phyloP scores from a whole-genome alignment of 176 grass and related monocot species.

The Poa pratensis region DNA sequence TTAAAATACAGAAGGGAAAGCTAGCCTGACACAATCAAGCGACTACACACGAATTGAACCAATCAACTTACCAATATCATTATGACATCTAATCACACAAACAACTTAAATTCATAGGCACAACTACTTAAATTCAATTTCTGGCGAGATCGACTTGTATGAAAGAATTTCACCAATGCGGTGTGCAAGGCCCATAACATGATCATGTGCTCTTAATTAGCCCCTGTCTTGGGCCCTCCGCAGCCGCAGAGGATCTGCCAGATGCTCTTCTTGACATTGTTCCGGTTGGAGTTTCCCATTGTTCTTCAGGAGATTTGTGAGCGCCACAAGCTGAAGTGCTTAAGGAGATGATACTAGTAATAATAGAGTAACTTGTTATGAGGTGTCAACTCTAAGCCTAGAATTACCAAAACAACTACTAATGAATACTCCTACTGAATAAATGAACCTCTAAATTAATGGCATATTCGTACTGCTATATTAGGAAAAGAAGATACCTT shows the following conservation, averaged over 20 bases:
- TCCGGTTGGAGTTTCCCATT: conserved; percentile 36
- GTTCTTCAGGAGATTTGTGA: background rate
- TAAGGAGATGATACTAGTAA: conserved; percentile 9
- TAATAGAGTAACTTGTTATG: background rate
- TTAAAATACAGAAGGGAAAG: background rate
- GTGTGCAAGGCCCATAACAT: too few species aligned
- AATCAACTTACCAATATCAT: too few species aligned
- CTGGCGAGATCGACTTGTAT: background rate
- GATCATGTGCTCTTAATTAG: background rate
- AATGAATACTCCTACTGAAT: background rate
- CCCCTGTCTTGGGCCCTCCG: conserved; percentile 10
- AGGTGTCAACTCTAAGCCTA: background rate
- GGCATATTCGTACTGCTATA: background rate
- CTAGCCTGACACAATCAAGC: background rate
- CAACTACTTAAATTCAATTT: too few species aligned
- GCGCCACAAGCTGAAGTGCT: background rate
- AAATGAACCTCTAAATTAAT: background rate
- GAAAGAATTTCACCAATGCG: background rate
- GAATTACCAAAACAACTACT: background rate
- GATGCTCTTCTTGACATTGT: conserved; percentile 60
- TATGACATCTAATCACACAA: background rate
- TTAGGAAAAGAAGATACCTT: background rate
- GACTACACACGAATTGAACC: background rate
- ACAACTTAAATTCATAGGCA: background rate
- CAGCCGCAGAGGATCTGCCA: conserved; percentile 48